phyloP scores from a whole-genome alignment of 768 basidiomycete genomes.

The Lactifluus hygrophoroides region DNA sequence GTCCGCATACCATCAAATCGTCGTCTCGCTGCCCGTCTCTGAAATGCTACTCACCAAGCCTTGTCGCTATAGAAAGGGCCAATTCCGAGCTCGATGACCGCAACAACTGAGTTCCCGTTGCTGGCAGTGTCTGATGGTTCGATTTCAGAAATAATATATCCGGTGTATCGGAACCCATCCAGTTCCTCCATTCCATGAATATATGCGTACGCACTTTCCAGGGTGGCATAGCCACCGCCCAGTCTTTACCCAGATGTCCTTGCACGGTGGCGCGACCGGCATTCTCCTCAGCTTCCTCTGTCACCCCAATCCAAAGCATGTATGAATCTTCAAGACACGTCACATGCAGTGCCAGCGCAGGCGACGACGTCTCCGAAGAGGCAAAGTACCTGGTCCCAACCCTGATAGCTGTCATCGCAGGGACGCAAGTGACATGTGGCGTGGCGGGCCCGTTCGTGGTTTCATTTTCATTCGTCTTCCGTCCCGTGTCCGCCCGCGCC shows the following conservation, averaged over 20 bases:
- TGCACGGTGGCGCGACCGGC: conserved; percentile 32
- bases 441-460: conserved; percentile 1
- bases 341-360: conserved; percentile 56
- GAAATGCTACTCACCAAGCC: conserved; percentile 56
- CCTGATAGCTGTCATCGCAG: conserved; percentile 25
- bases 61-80: conserved; percentile 66
- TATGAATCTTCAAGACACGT: conserved; percentile 62
- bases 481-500: not conserved
- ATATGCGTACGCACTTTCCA: conserved; percentile 25
- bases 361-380: conserved; percentile 41
- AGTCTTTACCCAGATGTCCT: conserved; percentile 61
- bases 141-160: not conserved
- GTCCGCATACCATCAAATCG: conserved; percentile 20
- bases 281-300: conserved; percentile 34
- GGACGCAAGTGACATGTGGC: not conserved
- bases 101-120: conserved; percentile 50
- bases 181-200: not conserved
- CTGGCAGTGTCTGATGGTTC: conserved; percentile 3
- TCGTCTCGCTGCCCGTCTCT: not conserved
- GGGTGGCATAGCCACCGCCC: conserved; percentile 78
- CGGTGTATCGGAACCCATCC: not conserved
- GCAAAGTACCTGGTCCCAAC: conserved; percentile 43
- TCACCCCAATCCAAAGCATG: conserved; percentile 77
- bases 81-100: conserved; percentile 52
- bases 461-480: not conserved